Conservation (phyloP, 169 alveolate species). For the Pseudocohnilembus persalinus region DNA sequence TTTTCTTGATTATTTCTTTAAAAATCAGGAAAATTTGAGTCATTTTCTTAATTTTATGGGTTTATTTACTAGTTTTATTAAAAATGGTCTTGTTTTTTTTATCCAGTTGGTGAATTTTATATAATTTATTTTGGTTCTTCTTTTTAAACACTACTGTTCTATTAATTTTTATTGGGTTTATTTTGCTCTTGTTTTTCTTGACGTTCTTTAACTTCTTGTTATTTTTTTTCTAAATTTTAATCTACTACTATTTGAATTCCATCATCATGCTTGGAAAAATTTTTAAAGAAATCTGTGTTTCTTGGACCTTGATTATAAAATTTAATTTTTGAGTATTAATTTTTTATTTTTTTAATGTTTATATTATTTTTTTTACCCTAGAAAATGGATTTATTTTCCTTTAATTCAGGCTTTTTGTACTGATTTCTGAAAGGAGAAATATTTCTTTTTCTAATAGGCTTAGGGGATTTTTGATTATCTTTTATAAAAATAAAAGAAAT, state of each 20-base stretch:
- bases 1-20: too few relatives aligned
- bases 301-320: not conserved
- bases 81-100: too few relatives aligned
- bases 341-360: too few relatives aligned
- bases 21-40: too few relatives aligned
- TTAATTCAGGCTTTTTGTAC: not conserved
- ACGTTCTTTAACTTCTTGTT: not conserved
- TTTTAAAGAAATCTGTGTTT: not conserved
- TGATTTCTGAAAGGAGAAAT: not conserved
- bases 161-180: too few relatives aligned
- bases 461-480: not conserved
- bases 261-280: not conserved
- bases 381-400: not conserved
- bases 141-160: too few relatives aligned
- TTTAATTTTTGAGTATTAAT: not conserved
- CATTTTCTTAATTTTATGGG: too few relatives aligned
- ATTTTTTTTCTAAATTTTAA: too few relatives aligned
- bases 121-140: too few relatives aligned
- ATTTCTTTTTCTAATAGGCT: not conserved
- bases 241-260: not conserved
- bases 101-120: too few relatives aligned
- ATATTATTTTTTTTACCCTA: not conserved
- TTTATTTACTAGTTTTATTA: too few relatives aligned
- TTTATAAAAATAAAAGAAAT: too few relatives aligned
- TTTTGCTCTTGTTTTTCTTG: not conserved